Evolutionary conservation across 768 basidiomycete species (phyloP).

Genomic region (Collybiopsis luxurians): DNA sequence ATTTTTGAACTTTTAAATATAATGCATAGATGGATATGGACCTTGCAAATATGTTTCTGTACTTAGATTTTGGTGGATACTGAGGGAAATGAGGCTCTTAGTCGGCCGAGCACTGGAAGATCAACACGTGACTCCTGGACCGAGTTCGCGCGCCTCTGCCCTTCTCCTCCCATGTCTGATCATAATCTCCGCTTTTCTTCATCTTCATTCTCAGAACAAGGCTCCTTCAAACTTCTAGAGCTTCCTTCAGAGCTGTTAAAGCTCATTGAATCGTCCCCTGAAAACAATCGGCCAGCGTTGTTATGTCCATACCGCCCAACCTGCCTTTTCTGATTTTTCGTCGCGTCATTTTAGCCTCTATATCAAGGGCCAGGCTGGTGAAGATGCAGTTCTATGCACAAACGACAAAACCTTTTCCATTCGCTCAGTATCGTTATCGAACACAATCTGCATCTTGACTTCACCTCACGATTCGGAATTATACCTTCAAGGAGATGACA

Average conservation of each 20-base stretch:
- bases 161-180: slow-evolving; percentile 22
- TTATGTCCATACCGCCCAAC: slow-evolving; percentile 13
- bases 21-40: background rate
- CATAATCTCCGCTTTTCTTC: slow-evolving; percentile 53
- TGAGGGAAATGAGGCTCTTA: too few species aligned
- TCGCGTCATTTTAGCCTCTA: slow-evolving; percentile 45
- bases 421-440: slow-evolving; percentile 86
- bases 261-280: slow-evolving; percentile 53
- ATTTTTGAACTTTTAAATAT: slow-evolving; percentile 25
- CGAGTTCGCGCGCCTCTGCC: too few species aligned
- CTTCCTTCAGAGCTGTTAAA: slow-evolving; percentile 67
- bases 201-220: slow-evolving; percentile 42
- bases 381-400: slow-evolving; percentile 92
- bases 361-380: slow-evolving; percentile 78
- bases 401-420: slow-evolving; percentile 74
- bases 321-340: background rate
- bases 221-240: slow-evolving; percentile 68
- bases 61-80: too few species aligned
- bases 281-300: slow-evolving; percentile 20
- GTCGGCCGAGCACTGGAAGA: too few species aligned
- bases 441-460: slow-evolving; percentile 77
- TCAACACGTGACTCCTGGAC: too few species aligned
- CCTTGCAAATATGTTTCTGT: background rate
- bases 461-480: slow-evolving; percentile 31
- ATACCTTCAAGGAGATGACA: slow-evolving; percentile 30